Evolutionary conservation across 352 stramenopile genomes (phyloP), one percentile per base, ranked within the genome.

Genomic region (Globisporangium ultimum): DNA sequence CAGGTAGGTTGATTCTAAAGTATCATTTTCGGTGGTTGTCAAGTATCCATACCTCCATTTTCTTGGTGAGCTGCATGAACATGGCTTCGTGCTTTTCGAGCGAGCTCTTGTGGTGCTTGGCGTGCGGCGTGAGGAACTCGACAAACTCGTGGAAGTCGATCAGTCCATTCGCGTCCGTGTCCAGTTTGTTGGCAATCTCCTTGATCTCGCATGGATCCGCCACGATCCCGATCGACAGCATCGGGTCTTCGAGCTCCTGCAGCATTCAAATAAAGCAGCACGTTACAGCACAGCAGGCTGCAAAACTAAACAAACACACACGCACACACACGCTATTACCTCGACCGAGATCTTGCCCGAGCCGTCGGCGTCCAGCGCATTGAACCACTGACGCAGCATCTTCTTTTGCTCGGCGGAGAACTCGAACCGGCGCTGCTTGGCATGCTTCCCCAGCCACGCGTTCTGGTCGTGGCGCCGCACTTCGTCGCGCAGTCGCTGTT

Each of bases 121-220:
- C 28, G 38, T 88, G 76, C 15, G 83, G 83, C 28, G 80, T 92
- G 21, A 92, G 67, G 43, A 89, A 87, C 12, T 81, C 75, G 2
- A 92, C 78, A 50, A 92, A 92, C 66, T 92, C 83, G 13, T 84
- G 64, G 55, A 92, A 92, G 58, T 92, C 83, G 53, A 92, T 89
- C 47, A 76, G 71, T 2, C 78, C 83, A 60, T 86, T 92, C 10
- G 72, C 67, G 61, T 92, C 80, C 36, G 81, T 88, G 64, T 92
- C 83, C 7, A 92, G 56, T 18, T 71, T 74, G 11, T 55, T 68
- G 14, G 90, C 79, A 24, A 92, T 84, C 45, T 73, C 58, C 22
- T 71, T 58, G 52, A 89, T 87, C 66, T 92, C 83, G 11, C 65
- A 58, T 40, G 73, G 78, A 41, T 88, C 82, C 24, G 70, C 87